Evolutionary conservation across 1,284 basidiomycete species (phyloP).

Genomic region (Pseudozyma hubeiensis): DNA sequence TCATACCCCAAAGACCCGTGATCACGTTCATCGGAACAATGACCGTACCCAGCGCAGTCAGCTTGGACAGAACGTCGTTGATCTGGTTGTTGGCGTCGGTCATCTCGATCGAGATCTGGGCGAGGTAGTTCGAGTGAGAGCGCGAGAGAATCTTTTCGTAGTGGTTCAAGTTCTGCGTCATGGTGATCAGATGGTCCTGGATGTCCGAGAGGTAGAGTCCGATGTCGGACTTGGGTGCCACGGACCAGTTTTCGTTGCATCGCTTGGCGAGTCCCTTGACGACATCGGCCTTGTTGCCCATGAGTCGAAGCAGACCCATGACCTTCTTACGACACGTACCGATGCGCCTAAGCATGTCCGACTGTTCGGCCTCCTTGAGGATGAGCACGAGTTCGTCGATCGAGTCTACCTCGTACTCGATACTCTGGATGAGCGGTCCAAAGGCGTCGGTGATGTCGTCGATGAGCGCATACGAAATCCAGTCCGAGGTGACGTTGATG

Average conservation of each 20-base stretch:
- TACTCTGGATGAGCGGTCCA: slow-evolving; percentile 96
- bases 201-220: slow-evolving; percentile 90
- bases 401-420: slow-evolving; percentile 99
- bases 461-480: slow-evolving; percentile 99
- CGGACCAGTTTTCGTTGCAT: slow-evolving; percentile 97
- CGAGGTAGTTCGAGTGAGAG: slow-evolving; percentile 90
- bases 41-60: slow-evolving; percentile 97
- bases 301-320: slow-evolving; percentile 91
- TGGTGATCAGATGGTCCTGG: slow-evolving; percentile 96
- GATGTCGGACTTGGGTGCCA: slow-evolving; percentile 97
- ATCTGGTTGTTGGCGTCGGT: slow-evolving; percentile 99
- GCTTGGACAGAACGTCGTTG: slow-evolving; percentile 98
- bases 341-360: slow-evolving; percentile 84
- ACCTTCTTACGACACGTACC: slow-evolving; percentile 99
- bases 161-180: slow-evolving; percentile 85
- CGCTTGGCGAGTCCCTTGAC: slow-evolving; percentile 98
- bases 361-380: slow-evolving; percentile 85
- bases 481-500: slow-evolving; percentile 98
- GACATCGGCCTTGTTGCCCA: slow-evolving; percentile 99
- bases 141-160: slow-evolving; percentile 89
- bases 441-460: slow-evolving; percentile 99
- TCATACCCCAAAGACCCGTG: slow-evolving; percentile 69
- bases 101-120: slow-evolving; percentile 68
- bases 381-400: slow-evolving; percentile 98
- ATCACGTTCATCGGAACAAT: slow-evolving; percentile 76